Conservation (phyloP, 768 basidiomycete genomes). For the Lentinula raphanica region DNA sequence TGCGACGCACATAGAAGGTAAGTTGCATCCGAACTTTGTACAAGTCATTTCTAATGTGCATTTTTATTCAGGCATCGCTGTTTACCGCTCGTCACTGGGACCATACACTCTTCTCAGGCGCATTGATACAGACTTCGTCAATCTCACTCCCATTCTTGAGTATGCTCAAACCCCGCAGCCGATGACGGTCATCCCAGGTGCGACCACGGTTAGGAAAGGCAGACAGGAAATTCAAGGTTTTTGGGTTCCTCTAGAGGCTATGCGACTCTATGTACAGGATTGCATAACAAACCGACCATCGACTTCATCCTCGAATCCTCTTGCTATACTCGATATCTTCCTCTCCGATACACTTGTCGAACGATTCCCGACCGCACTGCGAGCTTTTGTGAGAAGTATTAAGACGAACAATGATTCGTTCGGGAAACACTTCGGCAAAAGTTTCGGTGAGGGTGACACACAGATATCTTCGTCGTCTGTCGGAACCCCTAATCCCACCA, state of each 20-base stretch:
- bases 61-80: slow-evolving; percentile 52
- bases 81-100: slow-evolving; percentile 65
- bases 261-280: slow-evolving; percentile 46
- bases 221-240: slow-evolving; percentile 52
- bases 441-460: not conserved
- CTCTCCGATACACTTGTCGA: slow-evolving; percentile 57
- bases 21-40: slow-evolving; percentile 19
- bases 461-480: not conserved
- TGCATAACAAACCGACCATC: slow-evolving; percentile 26
- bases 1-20: slow-evolving; percentile 70
- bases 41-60: slow-evolving; percentile 10
- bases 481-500: not conserved
- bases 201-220: slow-evolving; percentile 47
- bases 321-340: slow-evolving; percentile 45
- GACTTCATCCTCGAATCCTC: slow-evolving; percentile 13
- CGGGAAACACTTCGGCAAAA: slow-evolving; percentile 41
- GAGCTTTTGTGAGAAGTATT: slow-evolving; percentile 50
- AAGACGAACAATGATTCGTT: slow-evolving; percentile 5
- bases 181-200: slow-evolving; percentile 36
- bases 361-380: slow-evolving; percentile 57
- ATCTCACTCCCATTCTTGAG: slow-evolving; percentile 54
- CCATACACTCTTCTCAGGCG: slow-evolving; percentile 56
- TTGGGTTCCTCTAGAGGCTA: slow-evolving; percentile 63
- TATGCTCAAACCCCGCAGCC: slow-evolving; percentile 37
- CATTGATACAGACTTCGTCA: slow-evolving; percentile 76